Base-by-base conservation (phyloP, 345 rosid genomes). In the Fremontodendron californicum region DNA sequence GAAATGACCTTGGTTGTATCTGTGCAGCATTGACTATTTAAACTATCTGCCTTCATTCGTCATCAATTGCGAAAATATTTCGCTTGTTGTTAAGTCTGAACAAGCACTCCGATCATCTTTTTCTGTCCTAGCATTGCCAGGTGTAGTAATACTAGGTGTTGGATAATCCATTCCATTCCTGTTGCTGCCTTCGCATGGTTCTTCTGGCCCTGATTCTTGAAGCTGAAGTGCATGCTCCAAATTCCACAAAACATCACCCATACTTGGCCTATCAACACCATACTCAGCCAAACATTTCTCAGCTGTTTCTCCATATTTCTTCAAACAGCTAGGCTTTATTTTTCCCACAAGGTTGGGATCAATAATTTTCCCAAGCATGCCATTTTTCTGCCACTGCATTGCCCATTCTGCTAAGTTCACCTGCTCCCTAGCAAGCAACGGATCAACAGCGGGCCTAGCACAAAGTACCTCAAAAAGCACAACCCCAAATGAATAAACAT, bases 401-500 rank as follows among this genome's bases (percentile, higher is more conserved):
- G 98, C 99, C 98, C 99, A 96, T 80, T 96, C 99, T 0, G 94
- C 97, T 85, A 96, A 79, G 84, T 96, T 96, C 76, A 93, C 98
- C 77, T 96, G 97, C 79, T 96, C 99, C 81, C 98, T 86, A 0
- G 89, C 81, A n/a, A 96, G 97, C 76, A 91, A 83, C 10, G 99
- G 99, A 73, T 96, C 98, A 65, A 96, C 93, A 5, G 97, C 99
- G 0, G 97, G 97, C 82, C 99, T 85, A 27, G 98, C 98, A 73
- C 99, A 96, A 35, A 96, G 96, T 75, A 96, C 98, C 81, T 96
- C 99, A 0, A 93, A 86, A 19, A 96, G 90, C 79, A 96, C 91
- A 29, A 96, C 99, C 2, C 97, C 99, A 45, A 96, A 96, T 1
- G 98, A 93, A 68, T 93, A 95, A 57, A 95, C 97, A 82, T 95